A percentile compares a stretch with the other conserved stretches of the same genome.
Conservation (phyloP, 345 rosid genomes). For the Viola odorata region DNA sequence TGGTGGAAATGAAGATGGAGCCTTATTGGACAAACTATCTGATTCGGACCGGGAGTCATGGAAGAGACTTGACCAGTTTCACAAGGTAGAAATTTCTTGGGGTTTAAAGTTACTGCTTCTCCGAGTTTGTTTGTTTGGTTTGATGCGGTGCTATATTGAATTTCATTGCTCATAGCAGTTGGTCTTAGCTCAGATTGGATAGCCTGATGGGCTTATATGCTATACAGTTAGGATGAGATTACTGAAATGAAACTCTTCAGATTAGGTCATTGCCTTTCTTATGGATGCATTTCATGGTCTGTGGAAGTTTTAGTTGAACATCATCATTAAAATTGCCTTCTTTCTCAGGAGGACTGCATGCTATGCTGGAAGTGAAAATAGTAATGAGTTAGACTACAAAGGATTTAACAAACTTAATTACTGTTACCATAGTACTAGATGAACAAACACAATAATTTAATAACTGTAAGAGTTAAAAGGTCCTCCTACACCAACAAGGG, state of each 20-base stretch:
- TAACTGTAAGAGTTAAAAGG: background rate
- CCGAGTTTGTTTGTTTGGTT: too few species aligned
- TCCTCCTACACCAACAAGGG: slow-evolving; percentile 2
- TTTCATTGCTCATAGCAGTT: background rate
- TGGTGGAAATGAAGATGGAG: slow-evolving; percentile 29
- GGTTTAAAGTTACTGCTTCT: too few species aligned
- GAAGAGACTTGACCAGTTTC: slow-evolving; percentile 39
- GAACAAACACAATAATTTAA: background rate
- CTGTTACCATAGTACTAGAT: background rate
- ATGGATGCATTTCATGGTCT: background rate
- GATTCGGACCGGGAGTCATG: slow-evolving; percentile 44
- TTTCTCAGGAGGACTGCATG: too few species aligned
- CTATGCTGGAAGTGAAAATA: background rate
- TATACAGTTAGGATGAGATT: too few species aligned
- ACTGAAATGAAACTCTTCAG: background rate
- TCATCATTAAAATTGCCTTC: background rate
- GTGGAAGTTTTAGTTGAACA: background rate
- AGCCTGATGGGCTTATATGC: slow-evolving; percentile 62
- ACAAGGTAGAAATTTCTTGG: slow-evolving; percentile 28
- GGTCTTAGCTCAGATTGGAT: slow-evolving; percentile 45
- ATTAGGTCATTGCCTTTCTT: background rate
- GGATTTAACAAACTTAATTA: background rate
- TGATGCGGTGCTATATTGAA: background rate
- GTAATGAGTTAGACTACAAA: background rate
- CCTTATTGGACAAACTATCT: slow-evolving; percentile 21